A percentile compares a stretch with the other conserved stretches of the same genome.
Conservation (phyloP, 768 basidiomycete genomes). For the Leccinum variicolor region DNA sequence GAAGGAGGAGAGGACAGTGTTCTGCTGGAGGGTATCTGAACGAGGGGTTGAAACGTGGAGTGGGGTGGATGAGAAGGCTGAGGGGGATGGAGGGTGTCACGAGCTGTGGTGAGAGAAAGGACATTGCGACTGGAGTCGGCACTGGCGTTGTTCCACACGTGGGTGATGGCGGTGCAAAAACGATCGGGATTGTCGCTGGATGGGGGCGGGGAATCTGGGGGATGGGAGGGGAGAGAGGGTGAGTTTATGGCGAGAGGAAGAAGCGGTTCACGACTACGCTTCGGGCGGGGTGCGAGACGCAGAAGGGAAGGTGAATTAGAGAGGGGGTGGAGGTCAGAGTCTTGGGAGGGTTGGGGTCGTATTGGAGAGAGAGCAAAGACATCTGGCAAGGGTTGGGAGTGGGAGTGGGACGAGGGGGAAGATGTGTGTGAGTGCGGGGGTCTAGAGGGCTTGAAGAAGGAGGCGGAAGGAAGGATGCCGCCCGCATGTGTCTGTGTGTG, state of each 20-base stretch:
- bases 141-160: constrained; percentile 50
- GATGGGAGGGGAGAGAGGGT: background rate
- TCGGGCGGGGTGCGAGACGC: constrained; percentile 39
- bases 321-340: constrained; percentile 37
- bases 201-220: background rate
- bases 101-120: constrained; percentile 2
- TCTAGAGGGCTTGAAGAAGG: constrained; percentile 72
- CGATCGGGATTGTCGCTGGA: background rate
- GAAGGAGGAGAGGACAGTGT: constrained; percentile 25
- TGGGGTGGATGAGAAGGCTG: constrained; percentile 8
- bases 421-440: constrained; percentile 49
- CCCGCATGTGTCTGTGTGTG: constrained; percentile 69
- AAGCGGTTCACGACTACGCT: constrained; percentile 71
- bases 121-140: constrained; percentile 45
- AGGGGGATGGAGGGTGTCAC: background rate
- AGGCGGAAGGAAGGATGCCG: constrained; percentile 74
- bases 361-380: constrained; percentile 41
- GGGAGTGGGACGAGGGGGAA: constrained; percentile 29
- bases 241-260: constrained; percentile 43
- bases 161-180: constrained; percentile 49
- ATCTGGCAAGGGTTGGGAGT: constrained; percentile 27
- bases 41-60: constrained; percentile 21
- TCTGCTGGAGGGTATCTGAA: constrained; percentile 24
- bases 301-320: constrained; percentile 24
- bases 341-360: constrained; percentile 35